Conservation (phyloP, 2,329 filamentous ascomycete species). For the Apiospora arundinis region DNA sequence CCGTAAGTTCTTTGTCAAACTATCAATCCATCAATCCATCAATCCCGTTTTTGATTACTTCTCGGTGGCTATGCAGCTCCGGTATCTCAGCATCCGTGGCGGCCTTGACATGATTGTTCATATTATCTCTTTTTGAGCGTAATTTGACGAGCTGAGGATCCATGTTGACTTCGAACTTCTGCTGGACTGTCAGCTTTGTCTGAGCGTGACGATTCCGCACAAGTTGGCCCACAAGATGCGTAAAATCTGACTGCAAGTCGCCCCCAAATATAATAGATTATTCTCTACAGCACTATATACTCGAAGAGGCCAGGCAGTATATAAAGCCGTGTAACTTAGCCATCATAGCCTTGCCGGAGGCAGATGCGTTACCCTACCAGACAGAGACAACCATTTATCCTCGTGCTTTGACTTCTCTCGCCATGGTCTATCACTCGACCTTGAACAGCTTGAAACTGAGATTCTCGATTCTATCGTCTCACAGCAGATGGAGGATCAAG, state of each 20-base stretch:
- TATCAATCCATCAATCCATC: too few relatives aligned
- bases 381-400: too few relatives aligned
- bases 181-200: conserved; percentile 27
- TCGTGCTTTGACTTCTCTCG: too few relatives aligned
- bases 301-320: too few relatives aligned
- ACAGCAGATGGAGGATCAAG: too few relatives aligned
- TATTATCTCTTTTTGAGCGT: conserved; percentile 1
- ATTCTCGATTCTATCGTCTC: too few relatives aligned
- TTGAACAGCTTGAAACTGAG: too few relatives aligned
- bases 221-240: conserved; percentile 25
- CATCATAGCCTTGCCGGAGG: too few relatives aligned
- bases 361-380: too few relatives aligned
- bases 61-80: not conserved
- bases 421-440: too few relatives aligned
- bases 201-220: conserved; percentile 22
- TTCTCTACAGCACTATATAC: too few relatives aligned
- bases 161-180: conserved; percentile 30
- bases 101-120: conserved; percentile 7
- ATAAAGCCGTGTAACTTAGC: too few relatives aligned
- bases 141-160: conserved; percentile 26
- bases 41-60: conserved; percentile 1
- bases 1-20: not conserved
- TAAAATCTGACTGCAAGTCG: conserved; percentile 22
- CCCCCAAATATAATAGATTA: conserved; percentile 25
- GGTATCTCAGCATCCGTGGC: not conserved